Base-by-base conservation (phyloP, 1,139 yeast genomes). In the Meyerozyma athensensis region DNA sequence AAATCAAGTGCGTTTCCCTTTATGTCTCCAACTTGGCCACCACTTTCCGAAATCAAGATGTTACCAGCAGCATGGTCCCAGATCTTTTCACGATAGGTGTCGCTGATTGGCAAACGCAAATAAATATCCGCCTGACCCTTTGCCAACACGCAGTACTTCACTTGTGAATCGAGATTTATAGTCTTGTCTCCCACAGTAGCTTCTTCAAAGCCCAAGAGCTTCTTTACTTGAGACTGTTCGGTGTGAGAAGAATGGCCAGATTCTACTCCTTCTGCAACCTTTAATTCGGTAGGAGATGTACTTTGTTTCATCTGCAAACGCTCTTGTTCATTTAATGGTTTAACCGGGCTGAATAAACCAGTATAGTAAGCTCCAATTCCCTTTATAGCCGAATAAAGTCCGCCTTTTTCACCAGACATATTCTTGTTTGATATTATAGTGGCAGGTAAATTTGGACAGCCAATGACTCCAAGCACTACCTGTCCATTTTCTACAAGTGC, bases 1-100 rank as follows among this genome's bases (percentile, higher is more conserved):
- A 92, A 94, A 54, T 92, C 79, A 45, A 92, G 73, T n/a, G 60
- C 61, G 24, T 69, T 67, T 8, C 97, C 95, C 40, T 74, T 58
- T 54, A 90, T 78, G 56, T 92, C 98, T 10, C 94, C 80, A 19
- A 92, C 97, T 38, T 68, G 60, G 7, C 98, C 98, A 34, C 97
- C 97, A 49, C 95, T 86, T 60, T 94, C 98, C 26, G 77, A 72
- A 32, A 94, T 80, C 46, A 92, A 74, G 9, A 90, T 70, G 50
- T 85, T 83, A 5, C 98, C 99, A 2, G 97, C 95, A 18, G 97
- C 97, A 58, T 92, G 99, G 60, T 92, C 99, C 98, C 98, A 92
- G 43, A 92, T 89, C 63, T 94, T 92, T 58, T 92, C 99, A 52
- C 86, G 77, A 59, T 90, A 92, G 3, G 74, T 63, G 37, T 77